phyloP scores from a whole-genome alignment of 495 filamentous ascomycete genomes.

The Hypoxylon subgilvum region DNA sequence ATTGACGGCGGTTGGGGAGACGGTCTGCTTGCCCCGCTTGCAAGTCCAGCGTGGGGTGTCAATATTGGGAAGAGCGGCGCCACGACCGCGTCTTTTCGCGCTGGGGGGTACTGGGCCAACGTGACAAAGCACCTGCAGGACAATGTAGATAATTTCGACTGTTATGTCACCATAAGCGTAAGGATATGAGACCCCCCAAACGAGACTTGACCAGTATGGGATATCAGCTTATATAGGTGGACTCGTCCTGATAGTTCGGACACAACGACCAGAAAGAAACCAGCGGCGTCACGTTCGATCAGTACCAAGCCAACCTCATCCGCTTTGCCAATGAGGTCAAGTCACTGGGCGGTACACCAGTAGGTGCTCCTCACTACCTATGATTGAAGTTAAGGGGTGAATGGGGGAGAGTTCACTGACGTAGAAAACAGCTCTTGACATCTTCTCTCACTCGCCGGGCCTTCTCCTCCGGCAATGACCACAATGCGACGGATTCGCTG shows the following conservation, averaged over 20 bases:
- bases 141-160: constrained; percentile 38
- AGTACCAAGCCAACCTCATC: constrained; percentile 51
- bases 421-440: constrained; percentile 32
- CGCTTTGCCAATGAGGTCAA: constrained; percentile 48
- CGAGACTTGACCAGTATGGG: neutral
- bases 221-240: constrained; percentile 2
- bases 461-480: constrained; percentile 43
- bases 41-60: constrained; percentile 48
- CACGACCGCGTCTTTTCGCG: constrained; percentile 56
- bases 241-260: constrained; percentile 50
- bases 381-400: neutral
- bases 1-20: constrained; percentile 56
- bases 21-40: constrained; percentile 54
- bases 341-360: constrained; percentile 48
- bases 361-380: constrained; percentile 21
- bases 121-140: constrained; percentile 43
- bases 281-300: constrained; percentile 44
- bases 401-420: constrained; percentile 3
- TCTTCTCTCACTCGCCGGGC: constrained; percentile 53
- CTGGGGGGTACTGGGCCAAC: constrained; percentile 55
- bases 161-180: constrained; percentile 56
- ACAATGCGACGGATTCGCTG: constrained; percentile 47
- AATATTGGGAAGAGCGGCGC: constrained; percentile 60
- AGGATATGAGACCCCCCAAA: constrained; percentile 2
- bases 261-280: constrained; percentile 61